Conservation (phyloP, 2,329 filamentous ascomycete genomes). For the Penicillium frequentans region DNA sequence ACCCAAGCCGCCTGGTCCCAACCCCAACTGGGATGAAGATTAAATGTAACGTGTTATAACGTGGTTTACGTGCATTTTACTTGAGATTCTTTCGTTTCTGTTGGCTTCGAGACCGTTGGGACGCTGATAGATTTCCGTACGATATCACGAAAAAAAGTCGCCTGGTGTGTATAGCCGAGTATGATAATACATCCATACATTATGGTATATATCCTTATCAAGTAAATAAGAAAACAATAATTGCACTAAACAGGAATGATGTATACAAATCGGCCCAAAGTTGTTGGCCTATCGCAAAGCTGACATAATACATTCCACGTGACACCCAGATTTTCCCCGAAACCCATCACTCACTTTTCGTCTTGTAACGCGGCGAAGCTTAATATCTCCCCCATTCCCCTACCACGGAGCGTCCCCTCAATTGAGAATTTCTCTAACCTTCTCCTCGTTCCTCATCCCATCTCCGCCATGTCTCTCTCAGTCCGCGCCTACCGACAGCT, state of each 20-base stretch:
- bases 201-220: conserved; percentile 8
- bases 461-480: conserved; percentile 41
- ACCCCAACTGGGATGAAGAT: conserved; percentile 75
- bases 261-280: background rate
- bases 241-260: background rate
- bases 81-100: background rate
- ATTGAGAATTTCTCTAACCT: conserved; percentile 8
- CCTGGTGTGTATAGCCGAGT: conserved; percentile 23
- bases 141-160: conserved; percentile 33
- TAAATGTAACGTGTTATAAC: conserved; percentile 29
- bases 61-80: conserved; percentile 4
- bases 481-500: conserved; percentile 46
- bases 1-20: conserved; percentile 93
- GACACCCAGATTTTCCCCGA: conserved; percentile 36
- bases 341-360: conserved; percentile 30
- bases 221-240: background rate
- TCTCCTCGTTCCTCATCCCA: background rate
- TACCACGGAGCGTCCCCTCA: conserved; percentile 8
- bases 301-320: conserved; percentile 26
- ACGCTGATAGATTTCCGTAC: conserved; percentile 31
- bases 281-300: background rate
- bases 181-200: conserved; percentile 23
- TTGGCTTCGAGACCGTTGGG: conserved; percentile 19
- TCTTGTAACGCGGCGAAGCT: conserved; percentile 21
- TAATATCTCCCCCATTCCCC: conserved; percentile 11